A percentile compares a stretch with the other conserved stretches of the same genome.
Conservation (phyloP, 768 basidiomycete genomes). For the Dentipellis sp. region DNA sequence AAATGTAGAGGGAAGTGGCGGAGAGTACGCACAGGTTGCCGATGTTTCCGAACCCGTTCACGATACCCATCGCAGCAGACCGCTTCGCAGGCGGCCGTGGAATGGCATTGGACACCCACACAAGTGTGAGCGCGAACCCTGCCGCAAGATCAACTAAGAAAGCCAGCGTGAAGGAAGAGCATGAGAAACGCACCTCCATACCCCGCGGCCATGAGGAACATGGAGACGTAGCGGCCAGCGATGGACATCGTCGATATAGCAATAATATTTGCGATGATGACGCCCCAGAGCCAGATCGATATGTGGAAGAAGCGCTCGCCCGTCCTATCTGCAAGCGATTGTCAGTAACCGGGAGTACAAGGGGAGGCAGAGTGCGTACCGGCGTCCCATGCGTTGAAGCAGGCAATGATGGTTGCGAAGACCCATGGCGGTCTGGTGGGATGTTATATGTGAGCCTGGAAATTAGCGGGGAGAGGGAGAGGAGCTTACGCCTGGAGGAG, state of each 20-base stretch:
- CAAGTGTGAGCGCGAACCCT: constrained; percentile 36
- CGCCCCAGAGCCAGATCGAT: constrained; percentile 46
- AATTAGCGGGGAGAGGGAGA: not conserved
- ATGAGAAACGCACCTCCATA: too few species aligned
- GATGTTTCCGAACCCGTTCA: constrained; percentile 49
- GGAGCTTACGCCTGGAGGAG: constrained; percentile 43
- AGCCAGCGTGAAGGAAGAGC: constrained; percentile 21
- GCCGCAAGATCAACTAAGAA: constrained; percentile 50
- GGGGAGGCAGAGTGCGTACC: constrained; percentile 18
- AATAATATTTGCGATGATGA: constrained; percentile 54
- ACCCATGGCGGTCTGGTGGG: constrained; percentile 47
- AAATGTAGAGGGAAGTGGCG: not conserved
- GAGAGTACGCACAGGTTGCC: constrained; percentile 42
- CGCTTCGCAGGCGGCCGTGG: constrained; percentile 52
- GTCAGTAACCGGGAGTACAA: not conserved
- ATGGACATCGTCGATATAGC: constrained; percentile 43
- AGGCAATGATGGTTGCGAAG: constrained; percentile 39
- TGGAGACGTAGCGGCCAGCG: constrained; percentile 31
- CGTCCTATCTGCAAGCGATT: constrained; percentile 32
- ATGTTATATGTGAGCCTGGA: too few species aligned
- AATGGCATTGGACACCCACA: constrained; percentile 55
- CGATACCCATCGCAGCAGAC: constrained; percentile 50
- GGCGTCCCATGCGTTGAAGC: constrained; percentile 46
- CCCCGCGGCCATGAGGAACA: too few species aligned
- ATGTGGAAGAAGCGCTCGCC: constrained; percentile 63